phyloP scores from a whole-genome alignment of 2,329 filamentous ascomycete species.

The Monilinia aucupariae region DNA sequence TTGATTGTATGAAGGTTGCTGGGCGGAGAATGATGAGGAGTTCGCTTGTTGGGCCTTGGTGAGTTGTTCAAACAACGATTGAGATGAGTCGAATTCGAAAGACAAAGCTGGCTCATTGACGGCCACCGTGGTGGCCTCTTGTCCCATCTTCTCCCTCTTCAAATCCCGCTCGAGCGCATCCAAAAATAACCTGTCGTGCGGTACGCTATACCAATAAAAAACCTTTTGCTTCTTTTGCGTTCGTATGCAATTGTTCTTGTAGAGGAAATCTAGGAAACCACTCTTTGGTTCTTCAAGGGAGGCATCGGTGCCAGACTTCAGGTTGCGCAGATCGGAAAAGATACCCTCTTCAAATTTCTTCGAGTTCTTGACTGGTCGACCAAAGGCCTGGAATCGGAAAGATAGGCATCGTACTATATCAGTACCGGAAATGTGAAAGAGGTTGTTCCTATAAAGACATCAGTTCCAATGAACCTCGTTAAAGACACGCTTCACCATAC shows the following conservation, averaged over 20 bases:
- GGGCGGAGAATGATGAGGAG: slow-evolving; percentile 89
- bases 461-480: slow-evolving; percentile 23
- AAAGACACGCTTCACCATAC: slow-evolving; percentile 41
- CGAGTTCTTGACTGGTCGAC: slow-evolving; percentile 96
- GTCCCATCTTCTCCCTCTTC: slow-evolving; percentile 99
- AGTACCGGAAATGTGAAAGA: slow-evolving; percentile 98
- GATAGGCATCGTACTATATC: slow-evolving; percentile 98
- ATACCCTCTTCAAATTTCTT: slow-evolving; percentile 99
- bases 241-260: slow-evolving; percentile 99
- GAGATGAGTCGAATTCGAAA: slow-evolving; percentile 98
- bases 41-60: slow-evolving; percentile 99
- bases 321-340: slow-evolving; percentile 95
- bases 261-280: slow-evolving; percentile 94
- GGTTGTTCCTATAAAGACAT: slow-evolving; percentile 68
- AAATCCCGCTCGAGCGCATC: slow-evolving; percentile 95
- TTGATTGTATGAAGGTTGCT: slow-evolving; percentile 48
- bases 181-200: slow-evolving; percentile 93
- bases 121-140: slow-evolving; percentile 93
- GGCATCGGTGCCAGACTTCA: slow-evolving; percentile 96
- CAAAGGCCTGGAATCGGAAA: slow-evolving; percentile 97
- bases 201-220: slow-evolving; percentile 99
- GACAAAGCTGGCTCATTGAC: slow-evolving; percentile 96
- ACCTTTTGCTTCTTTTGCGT: slow-evolving; percentile 99
- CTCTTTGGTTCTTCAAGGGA: slow-evolving; percentile 98
- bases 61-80: slow-evolving; percentile 98